Evolutionary conservation across 2,329 filamentous ascomycete genomes (phyloP), one percentile per base, ranked within the genome.

Genomic region (Dryadomyces quercus-mongolicae): DNA sequence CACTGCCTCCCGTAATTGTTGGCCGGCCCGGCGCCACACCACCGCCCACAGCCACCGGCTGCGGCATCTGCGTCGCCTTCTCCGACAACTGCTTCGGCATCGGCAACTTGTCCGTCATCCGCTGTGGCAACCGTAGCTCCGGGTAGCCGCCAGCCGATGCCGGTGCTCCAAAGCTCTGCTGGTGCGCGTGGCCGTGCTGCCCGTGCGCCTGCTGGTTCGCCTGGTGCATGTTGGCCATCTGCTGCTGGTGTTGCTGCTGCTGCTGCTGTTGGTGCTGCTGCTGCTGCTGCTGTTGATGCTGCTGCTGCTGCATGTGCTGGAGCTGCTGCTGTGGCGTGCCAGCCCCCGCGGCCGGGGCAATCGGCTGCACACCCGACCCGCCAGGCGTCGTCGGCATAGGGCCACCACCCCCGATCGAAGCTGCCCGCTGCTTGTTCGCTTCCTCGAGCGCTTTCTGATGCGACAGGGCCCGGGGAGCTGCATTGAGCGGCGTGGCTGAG

Each of bases 71-170:
- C 7, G 85, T 81, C 48, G 86, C 84, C 49, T 78, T 77, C 54
- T 82, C 79, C 5, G 77, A 79, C 2, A 97, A 76, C 43, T 79
- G 82, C 68, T 94, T 95, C 2, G 89, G 85, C 51, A 95, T 95
- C 0, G 84, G 84, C 73, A 93, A 86, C 66, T 89, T 90, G 48
- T 72, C 67, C 46, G 79, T 70, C 66, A 76, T 63, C 16, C 68
- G 66, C 15, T 69, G 64, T 38, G 57, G 55, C 38, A 58, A 46
- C 9, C 53, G 55, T 21, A 54, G n/a, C 9, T 55, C 57, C 7
- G 52, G 45, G 10, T 56, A 54, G 15, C 45, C 31, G 1, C 43
- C 40, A 1, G 49, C 3, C 22, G 16, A 18, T 21, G 25, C 21
- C 18, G 47, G 62, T 22, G 31, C 61, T 60, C 48, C 60, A 60